Conservation (phyloP, 495 filamentous ascomycete genomes). For the Xylaria flabelliformis region DNA sequence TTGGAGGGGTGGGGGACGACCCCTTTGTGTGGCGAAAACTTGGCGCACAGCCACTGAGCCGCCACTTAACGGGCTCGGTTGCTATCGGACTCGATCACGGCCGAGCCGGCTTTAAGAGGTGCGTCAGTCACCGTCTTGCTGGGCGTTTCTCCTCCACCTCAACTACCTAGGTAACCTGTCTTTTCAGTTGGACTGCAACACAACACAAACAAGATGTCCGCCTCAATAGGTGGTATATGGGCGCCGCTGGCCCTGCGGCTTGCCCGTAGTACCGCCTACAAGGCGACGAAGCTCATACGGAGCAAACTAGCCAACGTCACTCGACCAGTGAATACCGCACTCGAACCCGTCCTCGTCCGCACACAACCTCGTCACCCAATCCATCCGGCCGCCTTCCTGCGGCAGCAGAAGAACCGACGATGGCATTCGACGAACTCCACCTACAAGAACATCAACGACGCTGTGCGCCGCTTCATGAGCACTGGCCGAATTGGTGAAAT, state of each 20-base stretch:
- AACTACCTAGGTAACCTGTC: conserved; percentile 30
- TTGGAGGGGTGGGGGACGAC: conserved; percentile 29
- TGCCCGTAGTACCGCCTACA: conserved; percentile 70
- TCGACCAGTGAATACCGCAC: conserved; percentile 53
- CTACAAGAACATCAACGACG: conserved; percentile 60
- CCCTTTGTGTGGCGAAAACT: conserved; percentile 22
- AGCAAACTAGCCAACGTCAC: conserved; percentile 63
- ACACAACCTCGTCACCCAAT: conserved; percentile 68
- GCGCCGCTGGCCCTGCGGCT: conserved; percentile 73
- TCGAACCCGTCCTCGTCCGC: conserved; percentile 58
- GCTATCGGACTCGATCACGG: not conserved
- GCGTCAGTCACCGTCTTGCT: conserved; percentile 26
- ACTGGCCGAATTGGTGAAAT: conserved; percentile 52
- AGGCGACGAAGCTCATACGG: conserved; percentile 66
- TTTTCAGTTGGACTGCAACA: conserved; percentile 37
- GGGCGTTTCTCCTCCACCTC: conserved; percentile 21
- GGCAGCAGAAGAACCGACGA: conserved; percentile 70
- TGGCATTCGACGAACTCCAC: conserved; percentile 68
- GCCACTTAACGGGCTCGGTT: not conserved
- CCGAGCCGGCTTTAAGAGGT: conserved; percentile 27
- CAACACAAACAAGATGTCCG: conserved; percentile 61
- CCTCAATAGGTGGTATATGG: conserved; percentile 71
- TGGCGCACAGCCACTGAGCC: conserved; percentile 20
- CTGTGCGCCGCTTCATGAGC: conserved; percentile 66
- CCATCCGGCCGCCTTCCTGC: conserved; percentile 72